A percentile compares a stretch with the other conserved stretches of the same genome.
Evolutionary conservation across 108 stramenopile genomes (phyloP).

Genomic region (Discostella stelligeroides): DNA sequence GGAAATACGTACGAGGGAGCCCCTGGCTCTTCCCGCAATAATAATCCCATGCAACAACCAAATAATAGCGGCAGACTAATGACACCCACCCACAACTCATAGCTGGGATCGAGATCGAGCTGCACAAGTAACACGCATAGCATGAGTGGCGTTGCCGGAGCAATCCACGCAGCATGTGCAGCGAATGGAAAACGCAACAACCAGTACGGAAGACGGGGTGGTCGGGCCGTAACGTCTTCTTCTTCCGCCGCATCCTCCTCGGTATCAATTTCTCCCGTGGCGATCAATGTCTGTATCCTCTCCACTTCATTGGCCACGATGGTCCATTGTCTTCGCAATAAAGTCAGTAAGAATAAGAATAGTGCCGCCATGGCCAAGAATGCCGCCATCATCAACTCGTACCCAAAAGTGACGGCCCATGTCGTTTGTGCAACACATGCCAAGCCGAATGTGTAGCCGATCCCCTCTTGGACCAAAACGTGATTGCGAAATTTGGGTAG

Average conservation of each 20-base stretch:
- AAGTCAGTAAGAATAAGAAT: conserved; percentile 11
- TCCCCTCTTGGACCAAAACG: conserved; percentile 25
- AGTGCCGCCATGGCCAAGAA: conserved; percentile 15
- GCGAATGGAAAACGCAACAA: conserved; percentile 46
- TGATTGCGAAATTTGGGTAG: conserved; percentile 25
- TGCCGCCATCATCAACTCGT: conserved; percentile 30
- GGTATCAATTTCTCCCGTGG: neutral
- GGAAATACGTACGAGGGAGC: conserved; percentile 32
- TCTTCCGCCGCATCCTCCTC: neutral
- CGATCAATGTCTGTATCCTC: conserved; percentile 2
- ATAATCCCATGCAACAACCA: conserved; percentile 39
- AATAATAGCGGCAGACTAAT: conserved; percentile 30
- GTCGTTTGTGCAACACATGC: conserved; percentile 24
- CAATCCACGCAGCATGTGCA: conserved; percentile 43
- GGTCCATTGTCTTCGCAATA: conserved; percentile 25
- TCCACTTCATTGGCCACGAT: conserved; percentile 9
- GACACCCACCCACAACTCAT: conserved; percentile 31
- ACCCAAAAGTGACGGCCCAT: conserved; percentile 35
- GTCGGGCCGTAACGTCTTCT: conserved; percentile 2
- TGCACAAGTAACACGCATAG: conserved; percentile 29
- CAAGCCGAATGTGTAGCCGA: conserved; percentile 10
- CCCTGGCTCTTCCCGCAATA: conserved; percentile 36
- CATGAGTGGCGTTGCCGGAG: conserved; percentile 35
- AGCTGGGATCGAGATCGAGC: neutral
- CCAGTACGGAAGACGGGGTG: conserved; percentile 32